Base-by-base conservation (phyloP, 306 rosid species). In the Ormosia semicastrata region DNA sequence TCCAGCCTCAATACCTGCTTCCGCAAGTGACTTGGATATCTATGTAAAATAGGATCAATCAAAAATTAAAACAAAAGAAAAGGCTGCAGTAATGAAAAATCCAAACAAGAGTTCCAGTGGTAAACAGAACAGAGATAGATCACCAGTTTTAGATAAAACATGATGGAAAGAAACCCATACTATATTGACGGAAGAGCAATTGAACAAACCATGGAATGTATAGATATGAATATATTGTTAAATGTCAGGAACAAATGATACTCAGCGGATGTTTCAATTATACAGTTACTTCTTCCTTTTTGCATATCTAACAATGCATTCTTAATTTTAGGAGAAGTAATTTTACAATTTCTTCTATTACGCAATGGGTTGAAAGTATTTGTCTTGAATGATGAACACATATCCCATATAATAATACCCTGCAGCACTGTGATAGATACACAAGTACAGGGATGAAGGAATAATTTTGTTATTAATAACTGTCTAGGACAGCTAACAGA, bases 1-100 rank as follows among this genome's bases (percentile, higher is more conserved):
- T 79, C 96, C 97, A 69, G 88, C 90, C 72, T 75, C 80, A 69
- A 94, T 87, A 54, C 96, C 94, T 18, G 81, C 93, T 80, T 89
- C 96, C 56, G 39, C 58, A 81, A 94, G 89, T 75, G 92, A 86
- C 83, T 83, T 76, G 78, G 81, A 83, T 88, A 94, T 83, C 98
- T 94, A 81, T 29, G 71, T 32, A 72, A 88, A 76, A 82, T 33
- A 80, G 75, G 64, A 72, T 67, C 68, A 71, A 65, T 34, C 15
- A 77, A 49, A 14, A 9, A 29, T 75, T 49, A 36, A 34, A 66
- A 76, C 37, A 79, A 47, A 58, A 7, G 66, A 76, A 81, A 63
- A 80, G 50, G 50, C 66, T 65, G 49, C 78, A 65, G 53, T 69
- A 24, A 24, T 24, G 24, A 24, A 78, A 39, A 17, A 56, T 56